Evolutionary conservation across 495 filamentous ascomycete genomes (phyloP), one percentile per base, ranked within the genome.

Genomic region (Aspergillus ellipticus): DNA sequence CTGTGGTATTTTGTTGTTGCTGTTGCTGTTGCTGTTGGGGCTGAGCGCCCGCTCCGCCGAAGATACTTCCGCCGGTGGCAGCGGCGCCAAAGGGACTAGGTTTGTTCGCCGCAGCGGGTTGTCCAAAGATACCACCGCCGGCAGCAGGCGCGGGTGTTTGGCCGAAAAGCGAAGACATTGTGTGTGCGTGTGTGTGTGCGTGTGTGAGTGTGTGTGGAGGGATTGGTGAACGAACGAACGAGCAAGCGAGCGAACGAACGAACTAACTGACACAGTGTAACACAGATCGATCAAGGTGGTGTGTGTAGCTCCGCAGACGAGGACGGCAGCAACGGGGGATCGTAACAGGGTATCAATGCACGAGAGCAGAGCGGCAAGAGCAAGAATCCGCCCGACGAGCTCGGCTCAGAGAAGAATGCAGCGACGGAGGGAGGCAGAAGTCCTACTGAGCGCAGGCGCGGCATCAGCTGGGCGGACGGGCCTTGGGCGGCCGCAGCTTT

Each of bases 111-210:
- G 64, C 7, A 66, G 53, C 22, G 59, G 65, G 0, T 53, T 47
- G 21, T 5, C 63, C 53, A 43, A 60, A 60, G 8, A 59, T 20
- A 13, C 57, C 52, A 24, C 47, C 46, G 5, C 62, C 60, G 10
- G 67, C 50, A 53, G 57, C 65, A 26, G 69, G 64, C 48, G 69
- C 68, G 11, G 55, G 59, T 29, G 53, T 41, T 22, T 49, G 54
- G 28, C 77, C 75, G 56, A 82, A 81, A 9, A 79, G 66, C 4
- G 24, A 22, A 7, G 24, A 39, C 35, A 39, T 39, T 15, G 13
- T n/a, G 35, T 4, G 11, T 4, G n/a, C n/a, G n/a, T n/a, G 24
- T 28, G 7, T 28, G 24, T 28, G 24, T 28, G 4, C 24, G 24
- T 28, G 24, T 28, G 7, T 3, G 3, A 6, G 16, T n/a, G 21